Percentiles rank a stretch among this genome's conserved stretches.
Evolutionary conservation across 495 filamentous ascomycete species (phyloP).

Genomic region (Penicillium odoratum): DNA sequence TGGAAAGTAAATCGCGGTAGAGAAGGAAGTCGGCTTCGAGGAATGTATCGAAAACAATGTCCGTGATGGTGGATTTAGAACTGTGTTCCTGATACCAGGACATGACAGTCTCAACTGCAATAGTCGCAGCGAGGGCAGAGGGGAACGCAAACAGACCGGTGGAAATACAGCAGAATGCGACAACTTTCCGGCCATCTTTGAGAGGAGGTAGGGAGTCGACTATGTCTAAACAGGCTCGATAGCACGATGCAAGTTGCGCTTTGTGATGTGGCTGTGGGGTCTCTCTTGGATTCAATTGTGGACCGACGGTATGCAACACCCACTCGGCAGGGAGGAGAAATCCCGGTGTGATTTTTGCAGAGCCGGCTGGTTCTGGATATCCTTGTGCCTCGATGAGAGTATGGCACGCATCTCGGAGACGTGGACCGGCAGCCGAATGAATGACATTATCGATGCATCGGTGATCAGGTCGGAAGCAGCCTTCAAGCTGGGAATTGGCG

Average conservation of each 20-base stretch:
- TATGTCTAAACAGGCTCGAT: slow-evolving; percentile 19
- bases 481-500: slow-evolving; percentile 22
- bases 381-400: slow-evolving; percentile 16
- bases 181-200: slow-evolving; percentile 18
- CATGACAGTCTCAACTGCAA: slow-evolving; percentile 22
- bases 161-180: slow-evolving; percentile 30
- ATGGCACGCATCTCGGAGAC: slow-evolving; percentile 24
- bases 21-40: slow-evolving; percentile 16
- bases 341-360: slow-evolving; percentile 22
- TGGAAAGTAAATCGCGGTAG: slow-evolving; percentile 12
- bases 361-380: slow-evolving; percentile 16
- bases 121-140: slow-evolving; percentile 14
- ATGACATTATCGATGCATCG: slow-evolving; percentile 34
- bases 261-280: slow-evolving; percentile 1
- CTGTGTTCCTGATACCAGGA: slow-evolving; percentile 17
- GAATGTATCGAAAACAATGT: slow-evolving; percentile 28
- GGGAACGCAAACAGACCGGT: slow-evolving; percentile 30
- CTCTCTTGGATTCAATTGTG: slow-evolving; percentile 15
- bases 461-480: slow-evolving; percentile 26
- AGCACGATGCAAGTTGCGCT: slow-evolving; percentile 20
- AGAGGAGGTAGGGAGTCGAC: slow-evolving; percentile 14
- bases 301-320: slow-evolving; percentile 29
- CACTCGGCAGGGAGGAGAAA: slow-evolving; percentile 21
- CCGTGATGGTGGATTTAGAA: slow-evolving; percentile 20
- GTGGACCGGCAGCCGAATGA: slow-evolving; percentile 27